Evolutionary conservation across 2,329 filamentous ascomycete genomes (phyloP).

Genomic region (Emergomyces orientalis): DNA sequence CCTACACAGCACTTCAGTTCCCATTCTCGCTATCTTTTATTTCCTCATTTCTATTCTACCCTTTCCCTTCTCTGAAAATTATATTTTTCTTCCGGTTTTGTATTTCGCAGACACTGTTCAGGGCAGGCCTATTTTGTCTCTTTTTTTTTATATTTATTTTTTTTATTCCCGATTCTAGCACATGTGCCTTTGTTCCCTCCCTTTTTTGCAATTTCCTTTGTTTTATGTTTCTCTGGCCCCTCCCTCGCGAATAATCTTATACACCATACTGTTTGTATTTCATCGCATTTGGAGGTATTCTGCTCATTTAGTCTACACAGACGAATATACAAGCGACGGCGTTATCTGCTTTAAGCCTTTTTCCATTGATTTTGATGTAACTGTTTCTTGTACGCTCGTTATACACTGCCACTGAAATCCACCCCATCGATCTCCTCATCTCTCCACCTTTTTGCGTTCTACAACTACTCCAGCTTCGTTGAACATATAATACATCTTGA

Average conservation of each 20-base stretch:
- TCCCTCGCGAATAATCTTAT: neutral
- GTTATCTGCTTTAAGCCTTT: neutral
- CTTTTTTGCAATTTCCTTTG: no score
- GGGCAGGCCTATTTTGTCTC: conserved; percentile 4
- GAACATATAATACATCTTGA: no score
- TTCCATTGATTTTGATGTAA: neutral
- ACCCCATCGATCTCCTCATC: no score
- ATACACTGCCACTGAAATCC: no score
- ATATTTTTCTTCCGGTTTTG: neutral
- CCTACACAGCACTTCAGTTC: neutral
- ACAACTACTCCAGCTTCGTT: no score
- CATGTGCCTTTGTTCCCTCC: neutral
- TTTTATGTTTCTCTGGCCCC: no score
- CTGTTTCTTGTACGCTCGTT: conserved; percentile 4
- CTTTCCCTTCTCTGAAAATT: neutral
- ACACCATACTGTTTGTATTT: neutral
- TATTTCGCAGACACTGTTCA: conserved; percentile 5
- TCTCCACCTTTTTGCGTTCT: no score
- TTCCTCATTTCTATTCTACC: neutral
- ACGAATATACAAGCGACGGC: conserved; percentile 5
- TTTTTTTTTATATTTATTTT: neutral
- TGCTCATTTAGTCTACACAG: conserved; percentile 1
- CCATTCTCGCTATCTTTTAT: neutral
- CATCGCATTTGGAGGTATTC: conserved; percentile 1
- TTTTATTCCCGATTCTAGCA: neutral